Base-by-base conservation (phyloP, 495 filamentous ascomycete genomes). In the Chaetomium cochliodes region DNA sequence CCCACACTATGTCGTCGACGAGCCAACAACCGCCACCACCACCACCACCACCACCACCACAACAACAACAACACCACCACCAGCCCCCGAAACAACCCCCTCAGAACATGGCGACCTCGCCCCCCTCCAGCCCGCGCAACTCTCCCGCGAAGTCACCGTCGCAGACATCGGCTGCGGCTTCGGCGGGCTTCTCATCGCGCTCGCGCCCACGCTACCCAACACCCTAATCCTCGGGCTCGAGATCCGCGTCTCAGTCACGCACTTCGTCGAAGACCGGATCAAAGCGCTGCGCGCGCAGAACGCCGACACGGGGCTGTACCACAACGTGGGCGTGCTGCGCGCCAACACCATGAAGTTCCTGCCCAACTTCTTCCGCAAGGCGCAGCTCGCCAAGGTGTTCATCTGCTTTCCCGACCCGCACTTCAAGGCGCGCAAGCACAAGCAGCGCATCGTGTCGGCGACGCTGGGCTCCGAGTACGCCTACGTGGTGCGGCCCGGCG, bases 321-420 rank as follows among this genome's bases (percentile, higher is more conserved):
- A 92, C 69, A 98, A 98, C 76, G 88, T 93, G 65, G 82, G 87
- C 53, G 93, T 91, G 63, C 76, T 97, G 49, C 88, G 94, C 63
- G 89, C 90, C 65, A 98, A 98, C 80, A 91, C 90, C 16, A 98
- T 98, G 94, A 98, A 98, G 69, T 98, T 97, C 79, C 79, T 98
- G 18, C 93, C 94, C 47, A 97, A 98, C 74, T 96, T 97, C 82
- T 97, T 98, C 80, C 77, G 74, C 58, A 89, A 84, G 70, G 74
- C 70, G 28, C 89, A 96, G 72, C 86, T 98, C 33, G 83, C 82
- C 60, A 93, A 92, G 74, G 89, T 97, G 73, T 98, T 97, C 75
- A 90, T 98, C 72, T 97, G 94, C 80, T 98, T 98, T 77, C 94
- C 94, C 0, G 94, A 98, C 72, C 94, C 94, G 65, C 94, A 98